Evolutionary conservation across 306 rosid species (phyloP), one percentile per base, ranked within the genome.

Genomic region (Pueraria montana): DNA sequence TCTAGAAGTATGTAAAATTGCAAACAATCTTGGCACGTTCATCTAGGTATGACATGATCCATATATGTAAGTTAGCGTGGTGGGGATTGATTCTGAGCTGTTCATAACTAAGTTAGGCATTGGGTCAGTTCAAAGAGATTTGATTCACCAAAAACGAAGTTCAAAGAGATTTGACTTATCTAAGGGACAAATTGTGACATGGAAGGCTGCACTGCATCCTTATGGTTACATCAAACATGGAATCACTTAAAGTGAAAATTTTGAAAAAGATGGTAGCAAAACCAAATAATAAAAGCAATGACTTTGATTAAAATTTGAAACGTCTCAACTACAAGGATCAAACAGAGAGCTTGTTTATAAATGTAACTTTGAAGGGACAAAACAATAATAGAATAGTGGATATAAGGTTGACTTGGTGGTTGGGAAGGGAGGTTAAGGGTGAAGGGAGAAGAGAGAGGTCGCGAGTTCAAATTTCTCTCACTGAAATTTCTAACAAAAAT

Each of bases 131-230:
- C 58, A 52, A 14, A 53, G 4, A 53, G 12, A n/a, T n/a, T 53
- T 53, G 59, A n/a, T 53, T 53, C 24, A 53, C 20, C 23, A n/a
- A 6, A 6, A n/a, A n/a, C 34, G 6, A 52, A n/a, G 56, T 53
- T 36, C 69, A 81, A 85, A 36, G 79, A 65, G 70, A 65, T 67
- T 78, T 34, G 67, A 74, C 68, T 74, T 80, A 20, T 53, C 18
- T 10, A 38, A 56, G 12, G 49, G 76, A 76, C 72, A 72, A 61
- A 71, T 62, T 68, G 55, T 80, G 12, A 14, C 63, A 20, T 45
- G 74, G 68, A 58, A 26, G 52, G 65, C 20, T 11, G 52, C 24
- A 9, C 14, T 74, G 38, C 43, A 59, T 74, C 46, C 58, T 45
- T 40, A 42, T 50, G 59, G 77, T 64, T 76, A 26, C 48, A 10